phyloP scores from a whole-genome alignment of 2,329 filamentous ascomycete genomes.

The Clonostachys rosea region DNA sequence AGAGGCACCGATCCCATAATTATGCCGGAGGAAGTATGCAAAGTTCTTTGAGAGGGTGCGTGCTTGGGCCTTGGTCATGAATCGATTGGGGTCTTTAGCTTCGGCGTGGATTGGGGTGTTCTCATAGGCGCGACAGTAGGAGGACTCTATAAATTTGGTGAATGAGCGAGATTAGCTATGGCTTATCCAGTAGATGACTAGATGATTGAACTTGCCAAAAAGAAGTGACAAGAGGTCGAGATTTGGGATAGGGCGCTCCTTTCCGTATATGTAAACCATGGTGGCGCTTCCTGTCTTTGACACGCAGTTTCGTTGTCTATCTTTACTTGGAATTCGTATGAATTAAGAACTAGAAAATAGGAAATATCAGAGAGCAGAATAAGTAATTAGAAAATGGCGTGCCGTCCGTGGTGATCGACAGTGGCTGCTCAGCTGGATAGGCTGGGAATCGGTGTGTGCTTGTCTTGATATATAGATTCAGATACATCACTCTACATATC shows the following conservation, averaged over 20 bases:
- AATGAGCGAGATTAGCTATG: not conserved
- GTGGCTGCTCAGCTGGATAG: too few relatives aligned
- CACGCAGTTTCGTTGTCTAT: too few relatives aligned
- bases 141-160: conserved; percentile 17
- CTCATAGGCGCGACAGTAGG: conserved; percentile 26
- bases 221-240: conserved; percentile 36
- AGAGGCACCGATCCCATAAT: conserved; percentile 43
- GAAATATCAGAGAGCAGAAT: too few relatives aligned
- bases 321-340: too few relatives aligned
- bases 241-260: conserved; percentile 23
- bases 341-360: too few relatives aligned
- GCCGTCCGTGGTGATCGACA: too few relatives aligned
- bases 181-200: not conserved
- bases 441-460: too few relatives aligned
- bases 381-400: too few relatives aligned
- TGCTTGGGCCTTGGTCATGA: conserved; percentile 46
- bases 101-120: conserved; percentile 51
- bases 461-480: too few relatives aligned
- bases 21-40: conserved; percentile 48
- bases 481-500: too few relatives aligned
- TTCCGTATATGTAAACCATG: conserved; percentile 29
- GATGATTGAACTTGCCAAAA: conserved; percentile 25
- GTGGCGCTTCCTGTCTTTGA: not conserved
- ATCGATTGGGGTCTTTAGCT: conserved; percentile 47
- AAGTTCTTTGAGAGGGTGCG: conserved; percentile 43